Conservation (phyloP, 305 asterid genomes). For the Petunia hybrid region DNA sequence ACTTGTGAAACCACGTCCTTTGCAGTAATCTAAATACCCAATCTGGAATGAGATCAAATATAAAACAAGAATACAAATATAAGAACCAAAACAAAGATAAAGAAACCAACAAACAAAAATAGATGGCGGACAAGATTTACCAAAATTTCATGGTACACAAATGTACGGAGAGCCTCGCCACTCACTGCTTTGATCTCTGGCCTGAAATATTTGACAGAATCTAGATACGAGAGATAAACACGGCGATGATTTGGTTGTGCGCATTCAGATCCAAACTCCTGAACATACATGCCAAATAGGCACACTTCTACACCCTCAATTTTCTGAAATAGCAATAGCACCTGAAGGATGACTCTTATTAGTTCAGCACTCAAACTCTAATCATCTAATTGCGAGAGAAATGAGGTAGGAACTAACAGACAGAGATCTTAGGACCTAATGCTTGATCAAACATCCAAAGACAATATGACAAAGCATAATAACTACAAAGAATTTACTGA, state of each 20-base stretch:
- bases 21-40: conserved; percentile 92
- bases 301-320: conserved; percentile 99
- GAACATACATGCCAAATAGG: conserved; percentile 97
- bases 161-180: conserved; percentile 98
- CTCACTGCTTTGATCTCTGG: conserved; percentile 89
- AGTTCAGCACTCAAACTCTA: conserved; percentile 31
- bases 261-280: conserved; percentile 97
- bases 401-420: conserved; percentile 10
- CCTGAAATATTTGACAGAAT: conserved; percentile 95
- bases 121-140: conserved; percentile 45
- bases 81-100: neutral
- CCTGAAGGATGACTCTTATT: conserved; percentile 60
- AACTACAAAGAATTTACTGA: neutral
- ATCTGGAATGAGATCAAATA: conserved; percentile 53
- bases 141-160: conserved; percentile 95
- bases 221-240: conserved; percentile 94
- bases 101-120: conserved; percentile 16
- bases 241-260: conserved; percentile 96
- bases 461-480: neutral
- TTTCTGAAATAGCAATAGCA: conserved; percentile 82
- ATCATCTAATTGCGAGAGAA: conserved; percentile 26
- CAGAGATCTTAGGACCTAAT: conserved; percentile 25
- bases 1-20: conserved; percentile 91
- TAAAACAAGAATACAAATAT: conserved; percentile 30
- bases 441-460: conserved; percentile 3